These are phyloP conservation scores for Mucor plumbeus DNA, from an alignment of 371 early-diverging fungal genomes.

Conservation along the genomic window DNA sequence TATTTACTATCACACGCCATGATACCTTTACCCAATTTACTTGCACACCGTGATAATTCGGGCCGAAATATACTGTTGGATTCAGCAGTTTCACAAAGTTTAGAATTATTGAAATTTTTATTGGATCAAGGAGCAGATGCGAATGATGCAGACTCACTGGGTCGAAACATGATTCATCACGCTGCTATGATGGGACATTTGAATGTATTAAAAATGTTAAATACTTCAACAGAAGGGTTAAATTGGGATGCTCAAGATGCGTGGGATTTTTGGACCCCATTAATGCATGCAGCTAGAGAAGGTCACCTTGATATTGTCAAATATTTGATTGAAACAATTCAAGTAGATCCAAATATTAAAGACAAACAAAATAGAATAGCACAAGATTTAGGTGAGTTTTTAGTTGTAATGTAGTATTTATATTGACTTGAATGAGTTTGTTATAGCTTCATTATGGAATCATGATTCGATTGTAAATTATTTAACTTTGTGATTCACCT, in stretches of 20 bases:
- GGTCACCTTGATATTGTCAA: constrained; percentile 38
- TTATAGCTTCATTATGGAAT: constrained; percentile 22
- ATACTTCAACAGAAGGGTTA: background rate
- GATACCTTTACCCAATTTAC: constrained; percentile 9
- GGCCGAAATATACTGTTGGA: constrained; percentile 50
- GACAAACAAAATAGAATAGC: constrained; percentile 54
- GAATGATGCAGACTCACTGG: constrained; percentile 47
- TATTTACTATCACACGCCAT: constrained; percentile 35
- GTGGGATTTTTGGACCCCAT: constrained; percentile 59
- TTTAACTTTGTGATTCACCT: background rate
- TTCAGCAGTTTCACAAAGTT: constrained; percentile 47
- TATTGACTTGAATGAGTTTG: no score
- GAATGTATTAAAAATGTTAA: constrained; percentile 35
- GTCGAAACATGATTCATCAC: constrained; percentile 54
- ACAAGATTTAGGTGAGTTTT: constrained; percentile 43
- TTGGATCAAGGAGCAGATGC: constrained; percentile 42
- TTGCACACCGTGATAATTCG: constrained; percentile 48
- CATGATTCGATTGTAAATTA: constrained; percentile 11
- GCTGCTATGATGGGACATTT: constrained; percentile 55
- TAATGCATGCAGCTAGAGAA: constrained; percentile 56
- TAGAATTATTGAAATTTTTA: constrained; percentile 35
- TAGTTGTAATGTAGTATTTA: no score
- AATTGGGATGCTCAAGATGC: constrained; percentile 45
- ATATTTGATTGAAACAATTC: constrained; percentile 35
- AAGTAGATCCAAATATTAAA: constrained; percentile 20